Conservation (phyloP, 2,329 filamentous ascomycete genomes). For the Ascosphaera apis region DNA sequence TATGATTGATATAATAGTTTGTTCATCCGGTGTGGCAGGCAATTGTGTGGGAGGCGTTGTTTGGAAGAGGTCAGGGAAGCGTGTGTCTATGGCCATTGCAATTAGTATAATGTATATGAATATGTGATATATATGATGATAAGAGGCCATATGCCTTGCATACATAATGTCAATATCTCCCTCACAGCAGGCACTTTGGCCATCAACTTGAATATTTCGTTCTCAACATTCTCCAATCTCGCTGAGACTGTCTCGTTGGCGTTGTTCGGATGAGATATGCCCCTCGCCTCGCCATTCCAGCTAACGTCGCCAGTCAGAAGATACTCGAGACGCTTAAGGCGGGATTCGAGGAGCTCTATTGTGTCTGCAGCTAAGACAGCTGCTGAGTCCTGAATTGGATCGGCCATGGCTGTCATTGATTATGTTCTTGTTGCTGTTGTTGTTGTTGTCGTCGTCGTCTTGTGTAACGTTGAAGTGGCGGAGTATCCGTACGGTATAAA, state of each 20-base stretch:
- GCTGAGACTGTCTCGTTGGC: slow-evolving; percentile 12
- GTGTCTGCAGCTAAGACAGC: slow-evolving; percentile 15
- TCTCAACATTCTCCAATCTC: slow-evolving; percentile 17
- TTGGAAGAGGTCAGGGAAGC: slow-evolving; percentile 20
- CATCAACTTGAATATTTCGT: slow-evolving; percentile 16
- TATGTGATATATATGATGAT: slow-evolving; percentile 4
- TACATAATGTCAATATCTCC: slow-evolving; percentile 21
- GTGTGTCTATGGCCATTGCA: slow-evolving; percentile 12
- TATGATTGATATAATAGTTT: slow-evolving; percentile 19
- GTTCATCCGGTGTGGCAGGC: slow-evolving; percentile 15
- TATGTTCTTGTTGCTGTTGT: not conserved
- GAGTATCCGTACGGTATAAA: too few relatives aligned
- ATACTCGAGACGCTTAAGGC: slow-evolving; percentile 21
- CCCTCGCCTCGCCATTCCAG: slow-evolving; percentile 16
- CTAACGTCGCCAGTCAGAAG: slow-evolving; percentile 19
- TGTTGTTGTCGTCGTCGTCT: too few relatives aligned
- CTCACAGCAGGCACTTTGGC: slow-evolving; percentile 16
- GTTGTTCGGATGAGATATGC: slow-evolving; percentile 1
- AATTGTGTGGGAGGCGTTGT: slow-evolving; percentile 12
- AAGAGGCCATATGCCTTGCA: slow-evolving; percentile 2
- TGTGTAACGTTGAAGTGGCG: too few relatives aligned
- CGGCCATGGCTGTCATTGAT: not conserved
- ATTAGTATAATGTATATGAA: slow-evolving; percentile 4
- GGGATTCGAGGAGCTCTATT: slow-evolving; percentile 21
- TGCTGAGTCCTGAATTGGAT: not conserved